Percentiles rank a stretch among this genome's conserved stretches.
Conservation (phyloP, 257 asterid species). For the Thymus quinquecostatus region DNA sequence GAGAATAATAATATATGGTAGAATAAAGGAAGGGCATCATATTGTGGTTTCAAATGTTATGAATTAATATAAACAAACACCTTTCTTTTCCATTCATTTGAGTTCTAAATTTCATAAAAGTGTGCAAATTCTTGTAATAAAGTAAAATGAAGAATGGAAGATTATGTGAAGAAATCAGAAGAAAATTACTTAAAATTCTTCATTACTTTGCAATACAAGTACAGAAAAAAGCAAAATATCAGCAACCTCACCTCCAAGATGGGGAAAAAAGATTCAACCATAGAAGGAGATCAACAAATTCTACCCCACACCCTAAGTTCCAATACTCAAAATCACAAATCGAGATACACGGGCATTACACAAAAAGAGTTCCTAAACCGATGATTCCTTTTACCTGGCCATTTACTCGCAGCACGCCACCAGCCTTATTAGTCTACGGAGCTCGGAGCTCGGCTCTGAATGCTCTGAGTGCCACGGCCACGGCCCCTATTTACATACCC, state of each 20-base stretch:
- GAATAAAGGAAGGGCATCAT: neutral
- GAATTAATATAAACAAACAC: neutral
- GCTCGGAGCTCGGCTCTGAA: constrained; percentile 21
- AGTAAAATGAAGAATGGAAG: too few species aligned
- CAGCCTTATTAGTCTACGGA: constrained; percentile 37
- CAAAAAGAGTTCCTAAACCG: constrained; percentile 35
- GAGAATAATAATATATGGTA: neutral
- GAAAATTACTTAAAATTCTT: constrained; percentile 18
- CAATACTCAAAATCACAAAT: constrained; percentile 31
- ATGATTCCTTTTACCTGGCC: constrained; percentile 28
- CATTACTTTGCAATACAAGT: constrained; percentile 23
- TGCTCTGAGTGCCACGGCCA: constrained; percentile 52
- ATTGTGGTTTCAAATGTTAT: neutral
- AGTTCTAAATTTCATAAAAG: neutral
- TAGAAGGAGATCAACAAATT: constrained; percentile 25
- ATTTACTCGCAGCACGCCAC: neutral
- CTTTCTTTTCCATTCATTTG: neutral
- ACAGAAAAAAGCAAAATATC: constrained; percentile 3
- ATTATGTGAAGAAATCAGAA: neutral
- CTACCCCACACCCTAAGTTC: constrained; percentile 35
- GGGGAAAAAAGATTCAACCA: constrained; percentile 17
- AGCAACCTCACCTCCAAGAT: constrained; percentile 25
- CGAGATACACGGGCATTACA: constrained; percentile 51
- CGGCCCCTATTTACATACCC: constrained; percentile 50
- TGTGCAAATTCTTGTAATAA: too few species aligned